phyloP scores from a whole-genome alignment of 2,329 filamentous ascomycete species.

The Fusarium falciforme region DNA sequence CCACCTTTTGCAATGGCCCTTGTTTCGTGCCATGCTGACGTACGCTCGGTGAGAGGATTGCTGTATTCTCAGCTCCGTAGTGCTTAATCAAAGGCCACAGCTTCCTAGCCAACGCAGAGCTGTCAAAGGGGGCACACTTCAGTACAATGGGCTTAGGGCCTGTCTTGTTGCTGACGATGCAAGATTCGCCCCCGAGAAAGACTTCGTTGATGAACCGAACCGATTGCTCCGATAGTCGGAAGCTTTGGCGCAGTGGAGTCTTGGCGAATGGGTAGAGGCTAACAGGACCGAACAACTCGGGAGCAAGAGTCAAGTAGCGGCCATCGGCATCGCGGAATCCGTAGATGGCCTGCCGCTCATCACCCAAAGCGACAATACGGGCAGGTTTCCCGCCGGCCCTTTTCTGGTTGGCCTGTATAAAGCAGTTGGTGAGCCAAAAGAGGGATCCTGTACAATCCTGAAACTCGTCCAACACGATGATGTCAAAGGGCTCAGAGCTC shows the following conservation, averaged over 20 bases:
- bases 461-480: conserved; percentile 48
- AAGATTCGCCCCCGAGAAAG: conserved; percentile 42
- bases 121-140: conserved; percentile 19
- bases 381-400: conserved; percentile 22
- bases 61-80: conserved; percentile 32
- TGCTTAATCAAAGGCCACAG: conserved; percentile 34
- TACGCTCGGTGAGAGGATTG: conserved; percentile 19
- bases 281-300: conserved; percentile 33
- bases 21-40: neutral
- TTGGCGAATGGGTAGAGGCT: conserved; percentile 36
- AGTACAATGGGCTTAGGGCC: conserved; percentile 45
- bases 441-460: conserved; percentile 46
- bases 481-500: conserved; percentile 41
- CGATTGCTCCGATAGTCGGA: conserved; percentile 41
- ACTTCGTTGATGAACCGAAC: conserved; percentile 43
- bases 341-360: conserved; percentile 47
- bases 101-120: conserved; percentile 18
- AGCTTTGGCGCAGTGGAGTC: conserved; percentile 40
- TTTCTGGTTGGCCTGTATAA: conserved; percentile 38
- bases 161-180: conserved; percentile 44
- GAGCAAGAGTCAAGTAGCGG: conserved; percentile 42
- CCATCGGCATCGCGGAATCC: conserved; percentile 44
- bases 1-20: neutral
- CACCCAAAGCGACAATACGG: conserved; percentile 45
- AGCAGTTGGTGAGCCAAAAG: conserved; percentile 43